phyloP scores from a whole-genome alignment of 1,284 basidiomycete species.

The Tetrapyrgos nigripes region DNA sequence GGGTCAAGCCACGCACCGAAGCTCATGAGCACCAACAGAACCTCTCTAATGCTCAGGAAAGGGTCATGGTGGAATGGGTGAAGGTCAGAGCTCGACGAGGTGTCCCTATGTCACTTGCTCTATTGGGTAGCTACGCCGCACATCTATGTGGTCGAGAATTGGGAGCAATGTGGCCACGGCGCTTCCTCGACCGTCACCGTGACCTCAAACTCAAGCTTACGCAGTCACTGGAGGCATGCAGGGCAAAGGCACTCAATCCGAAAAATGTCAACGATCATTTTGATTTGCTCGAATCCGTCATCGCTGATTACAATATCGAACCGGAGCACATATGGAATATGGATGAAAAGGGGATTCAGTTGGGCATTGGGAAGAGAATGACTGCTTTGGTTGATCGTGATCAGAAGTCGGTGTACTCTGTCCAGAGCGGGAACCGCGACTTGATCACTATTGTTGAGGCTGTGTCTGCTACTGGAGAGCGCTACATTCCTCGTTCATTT shows the following conservation, averaged over 20 bases:
- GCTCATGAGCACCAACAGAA: constrained; percentile 27
- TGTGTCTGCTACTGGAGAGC: constrained; percentile 39
- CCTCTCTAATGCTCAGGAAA: constrained; percentile 27
- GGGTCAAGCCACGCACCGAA: constrained; percentile 15
- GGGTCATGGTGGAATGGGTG: constrained; percentile 32
- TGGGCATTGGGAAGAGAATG: constrained; percentile 33
- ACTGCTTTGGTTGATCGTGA: constrained; percentile 31
- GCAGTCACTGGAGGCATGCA: not conserved
- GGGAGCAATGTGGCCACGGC: constrained; percentile 8
- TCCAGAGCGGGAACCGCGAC: constrained; percentile 40
- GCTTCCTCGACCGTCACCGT: constrained; percentile 10
- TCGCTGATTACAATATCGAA: constrained; percentile 30
- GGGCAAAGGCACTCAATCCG: not conserved
- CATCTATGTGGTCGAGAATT: constrained; percentile 8
- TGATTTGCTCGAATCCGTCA: constrained; percentile 23
- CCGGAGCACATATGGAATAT: constrained; percentile 44
- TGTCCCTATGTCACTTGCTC: constrained; percentile 19
- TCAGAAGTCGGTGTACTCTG: constrained; percentile 28
- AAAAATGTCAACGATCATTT: not conserved
- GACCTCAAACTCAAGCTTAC: constrained; percentile 14
- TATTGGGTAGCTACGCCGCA: constrained; percentile 9
- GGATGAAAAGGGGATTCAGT: constrained; percentile 48
- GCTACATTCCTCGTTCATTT: constrained; percentile 32
- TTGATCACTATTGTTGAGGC: constrained; percentile 45
- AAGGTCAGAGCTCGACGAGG: constrained; percentile 23